Evolutionary conservation across 768 basidiomycete genomes (phyloP).

Genomic region (Omphalotus guepiniiformis): DNA sequence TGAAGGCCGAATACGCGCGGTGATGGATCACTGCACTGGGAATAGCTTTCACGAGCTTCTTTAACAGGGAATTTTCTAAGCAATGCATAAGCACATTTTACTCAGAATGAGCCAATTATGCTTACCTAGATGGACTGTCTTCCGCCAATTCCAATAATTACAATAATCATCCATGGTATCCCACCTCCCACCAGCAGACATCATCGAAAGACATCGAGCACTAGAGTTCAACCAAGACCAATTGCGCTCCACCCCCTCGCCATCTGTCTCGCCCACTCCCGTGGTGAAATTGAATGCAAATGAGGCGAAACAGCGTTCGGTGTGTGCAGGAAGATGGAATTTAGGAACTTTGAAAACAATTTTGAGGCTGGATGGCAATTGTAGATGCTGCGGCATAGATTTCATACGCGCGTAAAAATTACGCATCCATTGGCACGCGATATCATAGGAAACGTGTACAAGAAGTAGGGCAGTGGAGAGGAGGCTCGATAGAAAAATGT

Average conservation of each 20-base stretch:
- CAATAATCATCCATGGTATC: not conserved
- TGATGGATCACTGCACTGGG: no score
- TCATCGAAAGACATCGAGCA: not conserved
- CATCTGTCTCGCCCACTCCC: not conserved
- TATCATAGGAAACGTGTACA: conserved; percentile 13
- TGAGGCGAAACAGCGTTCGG: not conserved
- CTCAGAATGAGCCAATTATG: no score
- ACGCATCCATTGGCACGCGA: conserved; percentile 10
- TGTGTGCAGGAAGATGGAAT: not conserved
- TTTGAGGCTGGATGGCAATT: no score
- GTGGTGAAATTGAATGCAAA: not conserved
- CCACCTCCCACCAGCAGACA: not conserved
- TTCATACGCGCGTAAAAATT: not conserved
- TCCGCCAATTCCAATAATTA: not conserved
- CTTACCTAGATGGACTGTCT: not conserved
- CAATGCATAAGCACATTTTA: no score
- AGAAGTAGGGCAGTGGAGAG: conserved; percentile 12
- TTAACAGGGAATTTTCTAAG: no score
- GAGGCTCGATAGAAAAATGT: no score
- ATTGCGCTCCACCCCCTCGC: not conserved
- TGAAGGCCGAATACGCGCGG: no score
- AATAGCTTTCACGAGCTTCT: no score
- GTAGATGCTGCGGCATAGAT: not conserved
- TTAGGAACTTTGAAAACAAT: no score
- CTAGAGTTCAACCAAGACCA: not conserved